Percentiles rank a stretch among this genome's conserved stretches.
phyloP scores from a whole-genome alignment of 2,329 filamentous ascomycete genomes.

The Cryphonectria naterciae region DNA sequence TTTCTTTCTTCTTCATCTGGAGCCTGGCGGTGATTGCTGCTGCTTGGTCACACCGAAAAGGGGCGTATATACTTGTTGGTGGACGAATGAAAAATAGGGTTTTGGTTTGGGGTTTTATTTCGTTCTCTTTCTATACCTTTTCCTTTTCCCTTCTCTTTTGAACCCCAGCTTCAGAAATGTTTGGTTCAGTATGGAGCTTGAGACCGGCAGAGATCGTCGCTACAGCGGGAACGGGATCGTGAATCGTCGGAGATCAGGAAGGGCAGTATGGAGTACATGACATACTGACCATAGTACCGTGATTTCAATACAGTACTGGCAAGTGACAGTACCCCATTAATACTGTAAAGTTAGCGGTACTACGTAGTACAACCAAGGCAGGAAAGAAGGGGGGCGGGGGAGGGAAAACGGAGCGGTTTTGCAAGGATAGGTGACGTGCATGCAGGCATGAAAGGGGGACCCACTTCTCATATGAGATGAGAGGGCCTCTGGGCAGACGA shows the following conservation, averaged over 20 bases:
- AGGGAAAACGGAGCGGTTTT: neutral
- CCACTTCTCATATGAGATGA: conserved; percentile 4
- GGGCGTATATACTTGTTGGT: neutral
- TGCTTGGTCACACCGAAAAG: neutral
- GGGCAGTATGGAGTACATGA: conserved; percentile 2
- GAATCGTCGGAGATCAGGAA: neutral
- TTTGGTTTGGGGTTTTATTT: neutral
- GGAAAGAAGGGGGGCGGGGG: neutral
- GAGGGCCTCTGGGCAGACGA: neutral
- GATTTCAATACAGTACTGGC: neutral
- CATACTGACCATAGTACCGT: neutral
- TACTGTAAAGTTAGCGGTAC: neutral
- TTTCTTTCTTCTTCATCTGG: neutral
- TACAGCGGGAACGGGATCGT: neutral
- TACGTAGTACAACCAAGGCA: neutral
- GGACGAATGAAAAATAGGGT: neutral
- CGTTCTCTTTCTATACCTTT: no score
- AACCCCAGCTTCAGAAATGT: neutral
- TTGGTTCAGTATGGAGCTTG: neutral
- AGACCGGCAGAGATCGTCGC: neutral
- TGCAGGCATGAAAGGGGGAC: neutral
- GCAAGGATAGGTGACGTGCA: conserved; percentile 11
- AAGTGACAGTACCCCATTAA: neutral
- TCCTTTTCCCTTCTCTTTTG: neutral
- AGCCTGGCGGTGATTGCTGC: neutral